Percentiles rank a stretch among this genome's conserved stretches.
Evolutionary conservation across 2,329 filamentous ascomycete genomes (phyloP).

Genomic region (Cytospora piceae): DNA sequence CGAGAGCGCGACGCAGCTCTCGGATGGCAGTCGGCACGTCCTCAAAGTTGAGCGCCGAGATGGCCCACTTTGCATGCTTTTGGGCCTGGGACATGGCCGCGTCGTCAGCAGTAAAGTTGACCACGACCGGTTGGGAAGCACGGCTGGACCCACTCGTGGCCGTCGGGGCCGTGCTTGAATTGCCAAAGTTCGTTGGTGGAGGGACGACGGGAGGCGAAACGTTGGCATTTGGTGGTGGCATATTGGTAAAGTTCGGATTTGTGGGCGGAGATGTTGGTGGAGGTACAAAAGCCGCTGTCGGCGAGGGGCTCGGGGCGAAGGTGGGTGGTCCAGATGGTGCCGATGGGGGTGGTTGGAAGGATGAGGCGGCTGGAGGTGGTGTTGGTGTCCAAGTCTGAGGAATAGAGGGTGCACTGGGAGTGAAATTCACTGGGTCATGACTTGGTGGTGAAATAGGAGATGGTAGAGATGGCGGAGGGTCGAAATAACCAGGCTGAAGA

Average conservation of each 20-base stretch:
- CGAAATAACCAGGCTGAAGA: constrained; percentile 26
- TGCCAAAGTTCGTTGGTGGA: constrained; percentile 18
- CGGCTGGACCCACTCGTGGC: constrained; percentile 32
- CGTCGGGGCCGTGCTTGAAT: constrained; percentile 11
- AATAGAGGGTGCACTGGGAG: constrained; percentile 35
- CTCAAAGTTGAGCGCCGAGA: constrained; percentile 95
- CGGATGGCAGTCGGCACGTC: constrained; percentile 88
- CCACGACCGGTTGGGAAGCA: constrained; percentile 30
- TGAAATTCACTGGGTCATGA: constrained; percentile 35
- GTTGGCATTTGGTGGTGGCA: constrained; percentile 31
- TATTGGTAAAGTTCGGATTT: constrained; percentile 29
- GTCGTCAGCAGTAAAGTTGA: constrained; percentile 57
- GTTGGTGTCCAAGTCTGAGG: constrained; percentile 32
- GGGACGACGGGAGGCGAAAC: constrained; percentile 31
- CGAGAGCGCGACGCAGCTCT: constrained; percentile 77
- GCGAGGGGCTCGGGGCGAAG: constrained; percentile 35
- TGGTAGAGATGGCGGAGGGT: constrained; percentile 32
- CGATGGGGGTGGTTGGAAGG: constrained; percentile 36
- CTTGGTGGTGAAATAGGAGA: constrained; percentile 38
- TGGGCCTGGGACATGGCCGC: constrained; percentile 76
- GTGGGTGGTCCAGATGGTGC: constrained; percentile 36
- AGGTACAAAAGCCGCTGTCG: constrained; percentile 38
- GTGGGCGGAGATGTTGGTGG: constrained; percentile 34
- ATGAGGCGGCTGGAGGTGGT: constrained; percentile 40
- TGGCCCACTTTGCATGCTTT: constrained; percentile 96